Percentiles rank a stretch among this genome's conserved stretches.
These are phyloP conservation scores for Colletotrichum liriopes DNA, from an alignment of 2,329 filamentous ascomycete species.

Conservation along the genomic window DNA sequence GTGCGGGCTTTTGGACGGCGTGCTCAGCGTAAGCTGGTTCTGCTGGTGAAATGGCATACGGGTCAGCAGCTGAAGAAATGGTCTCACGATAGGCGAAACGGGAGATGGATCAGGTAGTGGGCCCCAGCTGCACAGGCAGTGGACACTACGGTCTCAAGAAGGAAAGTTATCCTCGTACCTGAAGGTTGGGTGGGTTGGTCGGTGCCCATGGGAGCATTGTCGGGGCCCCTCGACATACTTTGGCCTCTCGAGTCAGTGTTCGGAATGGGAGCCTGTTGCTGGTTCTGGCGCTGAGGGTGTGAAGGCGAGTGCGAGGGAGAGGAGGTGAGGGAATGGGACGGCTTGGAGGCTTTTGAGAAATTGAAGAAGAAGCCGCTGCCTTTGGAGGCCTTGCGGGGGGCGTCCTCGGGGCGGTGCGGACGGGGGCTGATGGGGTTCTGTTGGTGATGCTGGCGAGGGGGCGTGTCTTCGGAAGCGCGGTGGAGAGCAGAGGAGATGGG, in stretches of 20 bases:
- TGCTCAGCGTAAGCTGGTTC: constrained; percentile 53
- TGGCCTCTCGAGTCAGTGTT: constrained; percentile 56
- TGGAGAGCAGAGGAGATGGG: constrained; percentile 49
- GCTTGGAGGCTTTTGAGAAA: constrained; percentile 64
- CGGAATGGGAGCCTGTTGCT: constrained; percentile 48
- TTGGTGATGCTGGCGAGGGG: constrained; percentile 47
- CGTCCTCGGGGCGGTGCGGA: constrained; percentile 46
- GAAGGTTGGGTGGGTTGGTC: constrained; percentile 40
- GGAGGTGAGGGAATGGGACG: constrained; percentile 53
- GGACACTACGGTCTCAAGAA: constrained; percentile 41
- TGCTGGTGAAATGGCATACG: constrained; percentile 44
- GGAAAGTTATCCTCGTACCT: constrained; percentile 45
- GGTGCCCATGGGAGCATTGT: constrained; percentile 48
- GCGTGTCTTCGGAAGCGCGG: constrained; percentile 45
- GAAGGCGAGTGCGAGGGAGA: constrained; percentile 44
- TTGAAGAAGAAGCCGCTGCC: constrained; percentile 65
- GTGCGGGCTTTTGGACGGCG: constrained; percentile 56
- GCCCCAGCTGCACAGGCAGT: constrained; percentile 40
- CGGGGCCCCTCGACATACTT: constrained; percentile 55
- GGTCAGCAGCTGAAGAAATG: constrained; percentile 39
- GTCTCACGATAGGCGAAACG: constrained; percentile 44
- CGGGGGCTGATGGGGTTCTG: constrained; percentile 47
- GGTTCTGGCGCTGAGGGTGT: constrained; percentile 38
- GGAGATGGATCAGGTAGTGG: constrained; percentile 41
- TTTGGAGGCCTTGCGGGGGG: constrained; percentile 59